Conservation (phyloP, 2,329 filamentous ascomycete species). For the Ilyonectria mors-panacis region DNA sequence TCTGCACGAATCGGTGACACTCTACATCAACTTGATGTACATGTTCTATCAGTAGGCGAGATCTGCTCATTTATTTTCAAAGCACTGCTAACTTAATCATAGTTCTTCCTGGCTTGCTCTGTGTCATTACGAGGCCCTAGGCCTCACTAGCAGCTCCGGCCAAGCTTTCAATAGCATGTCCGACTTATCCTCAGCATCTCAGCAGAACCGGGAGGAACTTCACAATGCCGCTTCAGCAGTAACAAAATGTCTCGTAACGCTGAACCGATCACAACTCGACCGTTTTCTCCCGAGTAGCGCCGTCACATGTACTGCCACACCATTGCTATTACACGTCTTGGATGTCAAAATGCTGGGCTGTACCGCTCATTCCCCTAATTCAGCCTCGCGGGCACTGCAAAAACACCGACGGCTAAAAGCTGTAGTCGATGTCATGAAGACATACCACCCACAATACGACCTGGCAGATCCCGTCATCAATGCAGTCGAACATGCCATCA, state of each 20-base stretch:
- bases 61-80: no score
- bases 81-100: no score
- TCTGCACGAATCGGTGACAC: slow-evolving; percentile 2
- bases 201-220: no score
- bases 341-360: slow-evolving; percentile 1
- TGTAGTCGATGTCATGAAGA: slow-evolving; percentile 6
- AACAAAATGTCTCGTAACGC: background rate
- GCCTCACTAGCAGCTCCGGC: no score
- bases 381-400: background rate
- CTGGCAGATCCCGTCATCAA: background rate
- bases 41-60: slow-evolving; percentile 9
- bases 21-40: slow-evolving; percentile 15
- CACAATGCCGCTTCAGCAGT: background rate
- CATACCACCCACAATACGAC: slow-evolving; percentile 9
- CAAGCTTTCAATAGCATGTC: no score
- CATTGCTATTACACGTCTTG: background rate
- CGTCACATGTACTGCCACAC: slow-evolving; percentile 1
- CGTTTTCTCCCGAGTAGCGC: background rate
- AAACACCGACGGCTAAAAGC: background rate
- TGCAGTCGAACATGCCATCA: background rate
- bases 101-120: slow-evolving; percentile 2
- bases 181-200: no score
- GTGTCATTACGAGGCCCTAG: slow-evolving; percentile 4
- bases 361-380: background rate
- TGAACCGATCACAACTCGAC: background rate